These are phyloP conservation scores for Fusarium globosum DNA, from an alignment of 2,329 filamentous ascomycete species.

Conservation along the genomic window DNA sequence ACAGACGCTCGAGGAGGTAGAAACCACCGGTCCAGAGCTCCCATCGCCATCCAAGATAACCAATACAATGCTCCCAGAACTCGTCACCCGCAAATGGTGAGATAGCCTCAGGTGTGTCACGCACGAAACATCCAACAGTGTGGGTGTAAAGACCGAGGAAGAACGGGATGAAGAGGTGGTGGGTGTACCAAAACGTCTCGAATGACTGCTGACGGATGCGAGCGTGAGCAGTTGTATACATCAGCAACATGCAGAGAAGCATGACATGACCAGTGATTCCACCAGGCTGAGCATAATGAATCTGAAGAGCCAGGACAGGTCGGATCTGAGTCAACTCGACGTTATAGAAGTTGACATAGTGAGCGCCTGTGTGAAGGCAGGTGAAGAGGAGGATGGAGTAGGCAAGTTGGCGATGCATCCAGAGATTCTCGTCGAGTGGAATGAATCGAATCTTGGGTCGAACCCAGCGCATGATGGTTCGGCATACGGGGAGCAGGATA, in stretches of 20 bases:
- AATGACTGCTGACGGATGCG: conserved; percentile 97
- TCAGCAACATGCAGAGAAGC: conserved; percentile 98
- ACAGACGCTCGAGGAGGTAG: conserved; percentile 89
- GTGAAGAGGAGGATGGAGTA: conserved; percentile 90
- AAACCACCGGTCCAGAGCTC: conserved; percentile 87
- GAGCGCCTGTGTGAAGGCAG: conserved; percentile 77
- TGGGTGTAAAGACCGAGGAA: conserved; percentile 94
- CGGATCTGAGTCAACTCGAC: conserved; percentile 88
- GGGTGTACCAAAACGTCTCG: conserved; percentile 99
- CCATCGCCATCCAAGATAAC: conserved; percentile 98
- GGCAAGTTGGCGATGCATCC: conserved; percentile 95
- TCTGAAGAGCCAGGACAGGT: conserved; percentile 82
- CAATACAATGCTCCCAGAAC: conserved; percentile 94
- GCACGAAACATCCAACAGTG: conserved; percentile 95
- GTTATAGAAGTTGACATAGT: conserved; percentile 99
- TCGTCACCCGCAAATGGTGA: conserved; percentile 85
- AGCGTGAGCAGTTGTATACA: conserved; percentile 95
- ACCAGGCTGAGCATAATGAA: conserved; percentile 89
- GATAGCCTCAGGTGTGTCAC: conserved; percentile 75
- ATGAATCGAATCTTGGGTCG: conserved; percentile 89
- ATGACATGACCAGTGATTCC: conserved; percentile 97
- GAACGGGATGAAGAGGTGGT: conserved; percentile 98
- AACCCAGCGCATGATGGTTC: conserved; percentile 85
- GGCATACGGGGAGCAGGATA: conserved; percentile 93
- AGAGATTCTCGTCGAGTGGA: conserved; percentile 95